Evolutionary conservation across 2,329 filamentous ascomycete genomes (phyloP), one percentile per base, ranked within the genome.

Genomic region (Aspergillus melleus): DNA sequence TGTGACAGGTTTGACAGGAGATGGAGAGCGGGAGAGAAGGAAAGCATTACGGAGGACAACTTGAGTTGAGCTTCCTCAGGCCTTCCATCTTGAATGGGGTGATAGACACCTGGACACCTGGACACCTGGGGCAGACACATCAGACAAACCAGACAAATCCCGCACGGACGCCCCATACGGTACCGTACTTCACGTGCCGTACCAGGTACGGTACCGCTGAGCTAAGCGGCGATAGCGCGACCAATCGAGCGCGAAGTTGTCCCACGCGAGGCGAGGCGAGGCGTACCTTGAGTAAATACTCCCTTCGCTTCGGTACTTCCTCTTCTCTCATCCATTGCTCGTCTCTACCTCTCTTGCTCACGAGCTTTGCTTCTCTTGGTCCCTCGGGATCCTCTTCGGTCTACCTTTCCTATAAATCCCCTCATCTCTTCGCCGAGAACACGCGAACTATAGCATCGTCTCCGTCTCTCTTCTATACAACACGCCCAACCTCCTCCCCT

Each of bases 371-470:
- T 42, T 51, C 47, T 2, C 4, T 14, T 14, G 44, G 22, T 47
- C 29, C 32, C 26, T 19, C 39, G 32, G 16, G 52, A 53, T 30
- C 52, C 46, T 56, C 53, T 57, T 51, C 44, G 49, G 44, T 55
- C 52, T 46, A 32, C 24, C 22, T 12, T 47, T 24, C 44, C 44
- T 24, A 14, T 10, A 36, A 12, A 0, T 9, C 12, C 16, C 20
- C 44, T 47, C 24, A 11, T 19, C 16, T 24, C 19, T 24, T 36
- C 56, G 54, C 47, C 44, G 39, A 29, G 26, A 26, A 53, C 54
- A 30, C 55, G 36, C 36, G 19, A 26, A 44, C 54, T 46, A 39
- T 36, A 36, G 46, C 46, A n/a, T 30, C 51, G 30, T 36, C 47
- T 47, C 24, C 44, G 19, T 46, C 42, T 19, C 22, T 22, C 44